phyloP scores from a whole-genome alignment of 768 basidiomycete species.

The Infundibulicybe gibba region DNA sequence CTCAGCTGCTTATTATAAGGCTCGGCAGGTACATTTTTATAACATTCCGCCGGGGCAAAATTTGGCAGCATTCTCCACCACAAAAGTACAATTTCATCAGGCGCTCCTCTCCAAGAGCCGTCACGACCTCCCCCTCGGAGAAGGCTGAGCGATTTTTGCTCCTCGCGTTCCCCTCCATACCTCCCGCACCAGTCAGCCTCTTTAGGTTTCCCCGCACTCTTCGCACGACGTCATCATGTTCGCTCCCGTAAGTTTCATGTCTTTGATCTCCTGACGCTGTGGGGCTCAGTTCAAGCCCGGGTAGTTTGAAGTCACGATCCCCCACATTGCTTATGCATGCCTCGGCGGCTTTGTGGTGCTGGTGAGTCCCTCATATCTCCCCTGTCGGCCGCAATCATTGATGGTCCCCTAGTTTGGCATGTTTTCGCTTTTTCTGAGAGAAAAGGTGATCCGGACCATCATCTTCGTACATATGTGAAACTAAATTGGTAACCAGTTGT shows the following conservation, averaged over 20 bases:
- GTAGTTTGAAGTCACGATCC: conserved; percentile 47
- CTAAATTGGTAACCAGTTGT: conserved; percentile 44
- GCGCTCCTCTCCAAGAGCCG: no score
- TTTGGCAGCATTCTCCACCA: no score
- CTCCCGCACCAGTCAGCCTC: background rate
- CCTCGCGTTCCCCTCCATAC: background rate
- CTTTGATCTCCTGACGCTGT: background rate
- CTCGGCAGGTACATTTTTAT: no score
- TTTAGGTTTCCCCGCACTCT: background rate
- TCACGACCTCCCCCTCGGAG: no score
- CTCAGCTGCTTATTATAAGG: no score
- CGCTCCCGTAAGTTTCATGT: conserved; percentile 4
- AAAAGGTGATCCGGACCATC: conserved; percentile 47
- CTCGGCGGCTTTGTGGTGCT: conserved; percentile 68
- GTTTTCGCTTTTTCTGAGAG: conserved; percentile 90
- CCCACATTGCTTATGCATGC: conserved; percentile 63
- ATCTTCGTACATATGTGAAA: conserved; percentile 2
- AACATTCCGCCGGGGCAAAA: no score
- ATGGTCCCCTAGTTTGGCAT: conserved; percentile 71
- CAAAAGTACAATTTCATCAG: no score
- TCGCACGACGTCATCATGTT: conserved; percentile 3
- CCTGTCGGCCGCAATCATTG: background rate
- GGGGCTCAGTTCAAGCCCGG: background rate
- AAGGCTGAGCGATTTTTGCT: background rate
- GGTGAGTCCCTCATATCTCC: conserved; percentile 30